Conservation (phyloP, 768 basidiomycete genomes). For the Boletus pseudopeckii region DNA sequence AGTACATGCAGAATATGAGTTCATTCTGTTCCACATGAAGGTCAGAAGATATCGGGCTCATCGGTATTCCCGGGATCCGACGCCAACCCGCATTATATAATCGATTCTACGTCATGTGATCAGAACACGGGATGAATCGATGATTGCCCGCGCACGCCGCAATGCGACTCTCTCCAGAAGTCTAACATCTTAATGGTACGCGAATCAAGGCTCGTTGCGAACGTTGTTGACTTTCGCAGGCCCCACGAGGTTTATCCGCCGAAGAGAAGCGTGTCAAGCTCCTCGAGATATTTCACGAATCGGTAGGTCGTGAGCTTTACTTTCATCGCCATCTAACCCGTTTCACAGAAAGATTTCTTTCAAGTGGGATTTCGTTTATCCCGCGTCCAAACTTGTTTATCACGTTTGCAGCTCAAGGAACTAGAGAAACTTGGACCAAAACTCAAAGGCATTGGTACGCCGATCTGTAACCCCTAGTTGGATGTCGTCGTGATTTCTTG, state of each 20-base stretch:
- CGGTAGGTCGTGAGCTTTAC: constrained; percentile 39
- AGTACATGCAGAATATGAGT: constrained; percentile 26
- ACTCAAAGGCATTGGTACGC: constrained; percentile 83
- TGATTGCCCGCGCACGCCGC: neutral
- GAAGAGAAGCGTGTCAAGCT: constrained; percentile 90
- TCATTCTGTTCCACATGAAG: constrained; percentile 7
- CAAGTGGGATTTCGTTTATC: constrained; percentile 38
- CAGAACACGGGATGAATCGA: neutral
- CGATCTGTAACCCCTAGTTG: neutral
- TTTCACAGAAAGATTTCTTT: constrained; percentile 74
- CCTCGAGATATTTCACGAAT: constrained; percentile 92
- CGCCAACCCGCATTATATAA: too few species aligned
- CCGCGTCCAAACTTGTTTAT: neutral
- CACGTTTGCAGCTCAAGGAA: constrained; percentile 67
- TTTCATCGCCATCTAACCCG: neutral
- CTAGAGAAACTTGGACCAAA: constrained; percentile 87
- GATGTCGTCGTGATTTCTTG: neutral
- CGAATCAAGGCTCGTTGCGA: neutral
- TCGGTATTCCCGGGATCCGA: too few species aligned
- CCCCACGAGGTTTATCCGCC: constrained; percentile 78
- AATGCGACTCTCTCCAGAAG: neutral
- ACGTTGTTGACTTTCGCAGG: constrained; percentile 37
- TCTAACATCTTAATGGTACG: constrained; percentile 20
- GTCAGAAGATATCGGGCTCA: neutral
- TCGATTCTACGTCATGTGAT: constrained; percentile 27